Percentiles rank a stretch among this genome's conserved stretches.
Conservation (phyloP, 2,329 filamentous ascomycete genomes). For the Ceratocystiopsis sp. region DNA sequence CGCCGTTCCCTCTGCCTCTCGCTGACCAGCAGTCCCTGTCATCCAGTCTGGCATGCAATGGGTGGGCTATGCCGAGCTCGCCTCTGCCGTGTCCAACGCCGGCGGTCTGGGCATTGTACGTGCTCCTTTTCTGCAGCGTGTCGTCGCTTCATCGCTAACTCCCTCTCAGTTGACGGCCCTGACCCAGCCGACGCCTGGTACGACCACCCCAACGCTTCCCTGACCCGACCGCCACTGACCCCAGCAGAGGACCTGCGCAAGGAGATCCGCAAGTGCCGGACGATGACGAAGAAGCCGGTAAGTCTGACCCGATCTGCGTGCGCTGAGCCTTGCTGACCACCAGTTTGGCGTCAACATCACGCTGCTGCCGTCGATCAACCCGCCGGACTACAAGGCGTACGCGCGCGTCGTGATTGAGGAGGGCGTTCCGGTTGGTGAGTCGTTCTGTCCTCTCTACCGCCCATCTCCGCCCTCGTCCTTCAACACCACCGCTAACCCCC, state of each 20-base stretch:
- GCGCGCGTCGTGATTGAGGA: conserved; percentile 87
- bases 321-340: conserved; percentile 17
- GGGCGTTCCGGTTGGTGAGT: conserved; percentile 49
- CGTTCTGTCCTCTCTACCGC: no score
- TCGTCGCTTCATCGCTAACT: no score
- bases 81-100: conserved; percentile 62
- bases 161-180: neutral
- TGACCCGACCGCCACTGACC: conserved; percentile 52
- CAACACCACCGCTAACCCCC: no score
- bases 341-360: conserved; percentile 94
- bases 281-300: conserved; percentile 40
- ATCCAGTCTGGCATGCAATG: conserved; percentile 63
- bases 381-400: conserved; percentile 84
- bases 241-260: conserved; percentile 76
- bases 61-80: conserved; percentile 56
- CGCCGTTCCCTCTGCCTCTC: neutral
- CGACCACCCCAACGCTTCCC: no score
- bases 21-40: conserved; percentile 44
- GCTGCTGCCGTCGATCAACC: conserved; percentile 72
- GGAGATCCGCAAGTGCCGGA: conserved; percentile 77
- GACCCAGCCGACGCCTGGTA: neutral
- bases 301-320: no score
- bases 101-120: conserved; percentile 61
- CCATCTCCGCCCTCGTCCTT: no score
- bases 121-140: no score